These are phyloP conservation scores for Nosema muscidifuracis DNA, from an alignment of 371 early-diverging fungal genomes.

Conservation along the genomic window DNA sequence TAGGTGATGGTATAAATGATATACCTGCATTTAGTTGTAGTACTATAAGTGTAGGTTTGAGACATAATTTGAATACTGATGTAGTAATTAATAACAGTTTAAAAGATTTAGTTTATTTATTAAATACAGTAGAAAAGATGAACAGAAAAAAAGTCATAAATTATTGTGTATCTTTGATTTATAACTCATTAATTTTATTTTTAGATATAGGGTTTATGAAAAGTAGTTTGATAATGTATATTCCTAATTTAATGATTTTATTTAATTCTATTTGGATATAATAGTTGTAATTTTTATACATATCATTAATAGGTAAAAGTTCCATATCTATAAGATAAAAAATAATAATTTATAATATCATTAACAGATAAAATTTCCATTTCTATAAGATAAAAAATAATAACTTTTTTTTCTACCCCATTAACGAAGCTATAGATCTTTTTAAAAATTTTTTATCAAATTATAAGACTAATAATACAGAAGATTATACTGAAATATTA, in stretches of 20 bases:
- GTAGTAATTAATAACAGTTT: neutral
- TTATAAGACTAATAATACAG: slow-evolving; percentile 4
- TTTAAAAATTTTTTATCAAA: slow-evolving; percentile 32
- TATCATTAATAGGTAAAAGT: no score
- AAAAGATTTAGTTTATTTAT: neutral
- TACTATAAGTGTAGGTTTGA: neutral
- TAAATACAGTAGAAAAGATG: neutral
- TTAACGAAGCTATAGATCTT: neutral
- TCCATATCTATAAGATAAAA: no score
- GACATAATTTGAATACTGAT: neutral
- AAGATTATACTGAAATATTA: slow-evolving; percentile 22
- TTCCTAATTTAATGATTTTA: neutral
- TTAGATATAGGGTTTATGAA: neutral
- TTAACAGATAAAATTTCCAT: no score
- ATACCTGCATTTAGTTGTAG: neutral
- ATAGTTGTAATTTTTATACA: no score
- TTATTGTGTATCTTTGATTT: neutral
- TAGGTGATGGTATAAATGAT: slow-evolving; percentile 24
- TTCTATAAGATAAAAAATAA: no score
- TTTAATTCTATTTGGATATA: neutral
- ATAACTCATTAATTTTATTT: slow-evolving; percentile 4
- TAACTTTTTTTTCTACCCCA: neutral
- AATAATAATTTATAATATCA: no score
- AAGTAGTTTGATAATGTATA: neutral
- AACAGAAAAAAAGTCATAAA: slow-evolving; percentile 5